A percentile compares a stretch with the other conserved stretches of the same genome.
phyloP scores from a whole-genome alignment of 1,284 basidiomycete species.

The Peniophora sp. region DNA sequence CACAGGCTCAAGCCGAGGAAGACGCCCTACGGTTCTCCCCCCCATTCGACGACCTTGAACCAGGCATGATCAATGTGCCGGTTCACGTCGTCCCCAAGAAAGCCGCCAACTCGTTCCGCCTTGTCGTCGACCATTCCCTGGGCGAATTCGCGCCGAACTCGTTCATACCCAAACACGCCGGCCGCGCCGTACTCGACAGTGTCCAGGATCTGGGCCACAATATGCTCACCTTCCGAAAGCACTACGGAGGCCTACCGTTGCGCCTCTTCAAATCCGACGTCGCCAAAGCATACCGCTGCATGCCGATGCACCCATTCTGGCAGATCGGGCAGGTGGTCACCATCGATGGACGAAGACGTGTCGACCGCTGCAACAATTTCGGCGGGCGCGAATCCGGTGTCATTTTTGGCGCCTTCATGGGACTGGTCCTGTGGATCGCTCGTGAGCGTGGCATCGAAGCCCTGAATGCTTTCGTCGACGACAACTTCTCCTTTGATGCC shows the following conservation, averaged over 20 bases:
- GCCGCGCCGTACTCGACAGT: slow-evolving; percentile 23
- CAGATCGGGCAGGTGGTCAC: slow-evolving; percentile 33
- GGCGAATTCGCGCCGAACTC: slow-evolving; percentile 27
- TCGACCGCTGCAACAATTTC: slow-evolving; percentile 27
- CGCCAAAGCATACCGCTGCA: slow-evolving; percentile 23
- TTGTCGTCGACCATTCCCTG: slow-evolving; percentile 31
- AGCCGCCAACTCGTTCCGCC: slow-evolving; percentile 20
- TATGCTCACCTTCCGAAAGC: slow-evolving; percentile 12
- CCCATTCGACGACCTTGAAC: slow-evolving; percentile 27
- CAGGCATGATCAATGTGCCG: slow-evolving; percentile 38
- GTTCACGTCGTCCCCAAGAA: slow-evolving; percentile 32
- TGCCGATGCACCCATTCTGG: slow-evolving; percentile 33
- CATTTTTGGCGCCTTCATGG: slow-evolving; percentile 24
- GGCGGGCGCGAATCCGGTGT: slow-evolving; percentile 18
- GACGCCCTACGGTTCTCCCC: slow-evolving; percentile 24
- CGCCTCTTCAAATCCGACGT: slow-evolving; percentile 32
- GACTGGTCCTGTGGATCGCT: slow-evolving; percentile 28
- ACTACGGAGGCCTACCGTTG: slow-evolving; percentile 8
- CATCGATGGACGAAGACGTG: slow-evolving; percentile 13
- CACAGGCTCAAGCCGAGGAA: slow-evolving; percentile 26
- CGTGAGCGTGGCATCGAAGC: slow-evolving; percentile 11
- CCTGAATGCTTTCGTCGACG: slow-evolving; percentile 27
- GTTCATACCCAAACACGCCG: slow-evolving; percentile 20
- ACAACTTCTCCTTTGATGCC: slow-evolving; percentile 23
- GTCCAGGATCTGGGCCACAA: slow-evolving; percentile 20